A percentile compares a stretch with the other conserved stretches of the same genome.
Evolutionary conservation across 305 asterid genomes (phyloP).

Genomic region (Salvia sclarea): DNA sequence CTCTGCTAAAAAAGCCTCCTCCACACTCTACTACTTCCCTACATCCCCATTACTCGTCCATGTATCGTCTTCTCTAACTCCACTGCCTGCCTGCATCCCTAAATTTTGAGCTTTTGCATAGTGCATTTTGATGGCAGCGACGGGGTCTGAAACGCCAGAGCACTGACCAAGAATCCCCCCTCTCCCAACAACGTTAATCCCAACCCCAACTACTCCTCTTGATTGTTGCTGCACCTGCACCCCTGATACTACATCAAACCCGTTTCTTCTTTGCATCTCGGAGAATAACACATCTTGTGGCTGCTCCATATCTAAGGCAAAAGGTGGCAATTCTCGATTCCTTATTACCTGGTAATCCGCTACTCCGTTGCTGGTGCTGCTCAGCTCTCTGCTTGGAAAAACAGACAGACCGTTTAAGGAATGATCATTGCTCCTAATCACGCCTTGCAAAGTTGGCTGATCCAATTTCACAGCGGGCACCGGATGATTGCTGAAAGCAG

Average conservation of each 20-base stretch:
- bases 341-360: conserved; percentile 51
- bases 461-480: conserved; percentile 52
- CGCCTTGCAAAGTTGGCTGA: conserved; percentile 43
- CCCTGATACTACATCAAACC: conserved; percentile 55
- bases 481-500: conserved; percentile 60
- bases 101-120: conserved; percentile 66
- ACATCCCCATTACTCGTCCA: conserved; percentile 75
- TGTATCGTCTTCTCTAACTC: conserved; percentile 60
- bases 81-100: conserved; percentile 45
- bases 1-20: conserved; percentile 32
- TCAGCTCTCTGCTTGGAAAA: conserved; percentile 47
- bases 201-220: conserved; percentile 63
- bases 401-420: conserved; percentile 52
- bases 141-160: conserved; percentile 76
- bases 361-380: conserved; percentile 45
- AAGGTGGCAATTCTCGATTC: conserved; percentile 55
- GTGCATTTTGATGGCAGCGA: conserved; percentile 82
- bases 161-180: conserved; percentile 64
- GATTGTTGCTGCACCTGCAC: conserved; percentile 59
- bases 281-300: conserved; percentile 48
- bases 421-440: conserved; percentile 38
- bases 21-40: conserved; percentile 51
- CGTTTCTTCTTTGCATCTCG: conserved; percentile 78
- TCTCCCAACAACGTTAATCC: conserved; percentile 58
- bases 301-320: conserved; percentile 55